Base-by-base conservation (phyloP, 2,329 filamentous ascomycete species). In the Cryphonectria parasitica region DNA sequence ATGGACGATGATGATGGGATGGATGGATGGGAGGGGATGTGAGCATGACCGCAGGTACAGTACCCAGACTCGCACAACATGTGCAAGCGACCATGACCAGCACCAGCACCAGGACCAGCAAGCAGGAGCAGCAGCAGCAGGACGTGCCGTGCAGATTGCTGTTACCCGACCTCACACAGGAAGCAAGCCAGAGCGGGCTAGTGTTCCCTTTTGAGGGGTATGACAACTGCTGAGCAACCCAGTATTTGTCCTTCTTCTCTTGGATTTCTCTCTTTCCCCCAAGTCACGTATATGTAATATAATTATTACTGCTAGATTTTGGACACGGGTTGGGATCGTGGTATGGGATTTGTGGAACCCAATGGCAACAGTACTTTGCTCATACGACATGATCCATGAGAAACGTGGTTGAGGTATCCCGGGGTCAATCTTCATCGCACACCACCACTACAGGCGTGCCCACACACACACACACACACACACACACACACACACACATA, bases 11-110 rank as follows among this genome's bases (percentile, higher is more conserved):
- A 34, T 60, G 56, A 13, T 22, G 34, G 31, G 34, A 36, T 22
- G 56, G 28, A 10, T 3, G 19, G 28, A 61, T 8, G 15, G 28
- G 25, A 25, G 25, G 17, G 54, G 54, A 34, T 39, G 58, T 34
- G 58, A 61, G 58, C 58, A 61, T 61, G 58, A 61, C 58, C 31
- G 58, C 58, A 61, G 58, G 58, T 61, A 61, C 58, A n/a, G 58
- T 61, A 36, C 34, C 31, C 34, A 39, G 31, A n/a, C 15, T 61
- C 7, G 31, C 58, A 61, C 31, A 61, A 31, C 34, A 34, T 36
- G 19, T 34, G 56, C 56, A 61, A 61, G 19, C 54, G 31, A 36
- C 17, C 58, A 34, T n/a, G 34, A 39, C 31, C 58, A 60, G 19
- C 17, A 39, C 31, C 58, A 61, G 22, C 34, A 34, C 3, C 34